These are phyloP conservation scores for Phytomonas francai DNA, from an alignment of 208 protist genomes.

Conservation along the genomic window DNA sequence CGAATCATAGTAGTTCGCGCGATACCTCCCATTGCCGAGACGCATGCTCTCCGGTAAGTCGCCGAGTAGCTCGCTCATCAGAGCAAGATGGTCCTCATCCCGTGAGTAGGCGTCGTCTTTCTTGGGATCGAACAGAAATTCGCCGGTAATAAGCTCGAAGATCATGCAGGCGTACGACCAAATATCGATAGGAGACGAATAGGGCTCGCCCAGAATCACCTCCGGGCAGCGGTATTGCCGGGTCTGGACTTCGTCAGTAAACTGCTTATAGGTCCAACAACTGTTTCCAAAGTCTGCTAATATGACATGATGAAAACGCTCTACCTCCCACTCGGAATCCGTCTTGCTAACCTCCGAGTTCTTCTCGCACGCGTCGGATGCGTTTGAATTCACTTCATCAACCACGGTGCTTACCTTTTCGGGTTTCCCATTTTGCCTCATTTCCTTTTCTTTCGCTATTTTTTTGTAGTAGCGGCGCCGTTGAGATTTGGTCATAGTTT, in stretches of 20 bases:
- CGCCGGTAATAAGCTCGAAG: slow-evolving; percentile 92
- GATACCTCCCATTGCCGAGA: slow-evolving; percentile 62
- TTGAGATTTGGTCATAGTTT: slow-evolving; percentile 90
- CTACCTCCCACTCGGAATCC: slow-evolving; percentile 77
- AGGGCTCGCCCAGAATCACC: slow-evolving; percentile 87
- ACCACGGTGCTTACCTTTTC: neutral
- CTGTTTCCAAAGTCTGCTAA: slow-evolving; percentile 98
- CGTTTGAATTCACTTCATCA: neutral
- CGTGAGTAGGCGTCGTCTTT: slow-evolving; percentile 84
- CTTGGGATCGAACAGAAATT: slow-evolving; percentile 92
- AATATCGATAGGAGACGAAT: slow-evolving; percentile 82
- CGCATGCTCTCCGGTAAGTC: slow-evolving; percentile 84
- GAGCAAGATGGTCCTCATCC: slow-evolving; percentile 91
- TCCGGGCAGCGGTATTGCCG: slow-evolving; percentile 91
- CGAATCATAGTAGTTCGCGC: slow-evolving; percentile 84
- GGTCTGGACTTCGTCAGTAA: slow-evolving; percentile 93
- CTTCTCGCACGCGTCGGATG: slow-evolving; percentile 9
- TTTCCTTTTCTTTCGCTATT: slow-evolving; percentile 43
- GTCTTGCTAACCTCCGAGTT: slow-evolving; percentile 59
- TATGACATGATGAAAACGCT: slow-evolving; percentile 89
- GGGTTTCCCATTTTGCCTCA: neutral
- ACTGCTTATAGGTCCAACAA: slow-evolving; percentile 96
- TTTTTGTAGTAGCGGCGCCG: slow-evolving; percentile 89
- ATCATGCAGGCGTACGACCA: slow-evolving; percentile 92
- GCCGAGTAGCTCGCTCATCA: slow-evolving; percentile 93